Evolutionary conservation across 371 early-diverging fungal genomes (phyloP).

Genomic region (Mortierella sp.): DNA sequence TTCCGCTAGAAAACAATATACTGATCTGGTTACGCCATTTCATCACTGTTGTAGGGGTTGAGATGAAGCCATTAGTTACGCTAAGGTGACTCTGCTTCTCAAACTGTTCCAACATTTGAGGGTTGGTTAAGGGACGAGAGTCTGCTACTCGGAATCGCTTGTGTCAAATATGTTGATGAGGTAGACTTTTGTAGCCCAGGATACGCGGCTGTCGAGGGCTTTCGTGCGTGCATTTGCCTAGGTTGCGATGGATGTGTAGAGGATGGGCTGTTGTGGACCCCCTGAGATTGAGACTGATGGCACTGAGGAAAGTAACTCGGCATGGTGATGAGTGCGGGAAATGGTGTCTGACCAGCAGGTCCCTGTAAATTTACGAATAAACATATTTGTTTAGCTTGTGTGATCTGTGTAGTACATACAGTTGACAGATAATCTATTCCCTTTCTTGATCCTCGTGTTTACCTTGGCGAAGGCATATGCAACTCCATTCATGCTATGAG

Average conservation of each 20-base stretch:
- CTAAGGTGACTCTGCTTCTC: too few relatives aligned
- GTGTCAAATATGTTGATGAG: too few relatives aligned
- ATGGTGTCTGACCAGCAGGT: slow-evolving; percentile 1
- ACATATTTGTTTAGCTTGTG: background rate
- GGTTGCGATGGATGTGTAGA: background rate
- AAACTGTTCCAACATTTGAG: too few relatives aligned
- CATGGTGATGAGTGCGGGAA: background rate
- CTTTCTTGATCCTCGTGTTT: background rate
- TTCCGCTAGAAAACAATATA: too few relatives aligned
- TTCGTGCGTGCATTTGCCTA: background rate
- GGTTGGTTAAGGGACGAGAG: too few relatives aligned
- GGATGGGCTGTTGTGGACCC: background rate
- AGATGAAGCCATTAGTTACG: too few relatives aligned
- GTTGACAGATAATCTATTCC: too few relatives aligned
- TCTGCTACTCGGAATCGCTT: too few relatives aligned
- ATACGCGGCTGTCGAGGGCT: background rate
- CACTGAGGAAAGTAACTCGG: slow-evolving; percentile 4
- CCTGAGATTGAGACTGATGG: background rate
- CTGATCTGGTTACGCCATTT: too few relatives aligned
- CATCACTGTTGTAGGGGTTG: too few relatives aligned
- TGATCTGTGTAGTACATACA: background rate
- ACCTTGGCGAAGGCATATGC: slow-evolving; percentile 42
- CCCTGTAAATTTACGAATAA: background rate
- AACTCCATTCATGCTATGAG: slow-evolving; percentile 21
- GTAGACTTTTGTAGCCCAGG: background rate